Percentiles rank a stretch among this genome's conserved stretches.
Conservation (phyloP, 2,329 filamentous ascomycete genomes). For the Ophiostoma sp. region DNA sequence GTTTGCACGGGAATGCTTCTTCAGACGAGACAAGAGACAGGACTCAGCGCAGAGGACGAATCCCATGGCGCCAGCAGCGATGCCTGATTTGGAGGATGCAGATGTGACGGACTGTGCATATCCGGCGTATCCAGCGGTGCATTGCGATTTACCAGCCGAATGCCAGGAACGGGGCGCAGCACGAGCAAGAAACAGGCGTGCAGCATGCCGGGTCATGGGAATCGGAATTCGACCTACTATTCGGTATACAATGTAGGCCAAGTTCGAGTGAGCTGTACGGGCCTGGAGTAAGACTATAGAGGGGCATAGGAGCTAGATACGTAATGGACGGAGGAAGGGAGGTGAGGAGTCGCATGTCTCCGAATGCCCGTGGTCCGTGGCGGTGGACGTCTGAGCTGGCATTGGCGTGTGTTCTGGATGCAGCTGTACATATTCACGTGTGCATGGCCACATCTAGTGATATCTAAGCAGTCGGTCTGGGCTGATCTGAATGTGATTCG, state of each 20-base stretch:
- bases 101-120: not conserved
- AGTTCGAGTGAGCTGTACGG: not conserved
- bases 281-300: not conserved
- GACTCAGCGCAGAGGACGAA: too few relatives aligned
- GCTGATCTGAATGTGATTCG: too few relatives aligned
- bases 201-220: not conserved
- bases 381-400: not conserved
- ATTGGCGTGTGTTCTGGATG: not conserved
- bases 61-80: not conserved
- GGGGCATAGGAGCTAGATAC: not conserved
- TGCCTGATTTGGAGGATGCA: not conserved
- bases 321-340: not conserved
- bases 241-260: not conserved
- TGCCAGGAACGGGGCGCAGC: slow-evolving; percentile 15
- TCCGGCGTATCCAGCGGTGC: not conserved
- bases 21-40: too few relatives aligned
- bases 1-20: too few relatives aligned
- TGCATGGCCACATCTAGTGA: too few relatives aligned
- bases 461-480: too few relatives aligned
- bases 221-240: not conserved
- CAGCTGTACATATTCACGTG: not conserved
- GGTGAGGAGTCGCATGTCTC: not conserved
- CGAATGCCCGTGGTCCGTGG: not conserved
- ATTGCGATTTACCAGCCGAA: not conserved
- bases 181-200: not conserved